Evolutionary conservation across 345 rosid genomes (phyloP).

Genomic region (Lagerstroemia speciosa): DNA sequence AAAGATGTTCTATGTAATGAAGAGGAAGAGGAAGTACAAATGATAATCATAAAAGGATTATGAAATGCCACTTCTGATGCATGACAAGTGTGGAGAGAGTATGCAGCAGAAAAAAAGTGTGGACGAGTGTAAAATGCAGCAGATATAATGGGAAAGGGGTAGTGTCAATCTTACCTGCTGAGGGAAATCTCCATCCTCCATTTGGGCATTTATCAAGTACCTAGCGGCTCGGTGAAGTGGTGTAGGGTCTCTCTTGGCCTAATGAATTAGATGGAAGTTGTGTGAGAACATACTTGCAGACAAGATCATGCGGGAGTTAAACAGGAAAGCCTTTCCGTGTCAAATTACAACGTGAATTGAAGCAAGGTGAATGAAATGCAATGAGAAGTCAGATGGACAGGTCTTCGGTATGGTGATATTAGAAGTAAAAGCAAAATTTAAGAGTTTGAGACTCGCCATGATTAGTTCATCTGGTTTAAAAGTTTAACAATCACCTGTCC

Average conservation of each 20-base stretch:
- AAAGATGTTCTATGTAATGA: not conserved
- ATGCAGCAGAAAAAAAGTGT: no score
- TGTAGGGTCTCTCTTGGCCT: conserved; percentile 15
- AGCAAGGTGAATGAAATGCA: no score
- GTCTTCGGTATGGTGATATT: no score
- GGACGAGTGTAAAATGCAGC: not conserved
- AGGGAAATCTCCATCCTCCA: conserved; percentile 24
- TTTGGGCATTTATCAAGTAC: conserved; percentile 16
- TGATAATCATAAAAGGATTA: not conserved
- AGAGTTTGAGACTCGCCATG: not conserved
- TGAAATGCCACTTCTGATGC: not conserved
- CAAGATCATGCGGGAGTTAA: not conserved
- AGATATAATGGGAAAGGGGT: not conserved
- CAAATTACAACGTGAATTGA: no score
- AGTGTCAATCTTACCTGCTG: conserved; percentile 14
- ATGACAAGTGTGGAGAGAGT: not conserved
- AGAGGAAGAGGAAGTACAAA: not conserved
- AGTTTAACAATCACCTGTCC: conserved; percentile 28
- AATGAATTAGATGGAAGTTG: not conserved
- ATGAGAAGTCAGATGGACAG: no score
- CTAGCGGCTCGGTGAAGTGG: conserved; percentile 19
- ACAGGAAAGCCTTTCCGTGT: not conserved
- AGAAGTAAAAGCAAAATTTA: not conserved
- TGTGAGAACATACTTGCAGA: not conserved
- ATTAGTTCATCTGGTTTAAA: not conserved